Base-by-base conservation (phyloP, 1,284 basidiomycete species). In the Cryptococcus sp. region DNA sequence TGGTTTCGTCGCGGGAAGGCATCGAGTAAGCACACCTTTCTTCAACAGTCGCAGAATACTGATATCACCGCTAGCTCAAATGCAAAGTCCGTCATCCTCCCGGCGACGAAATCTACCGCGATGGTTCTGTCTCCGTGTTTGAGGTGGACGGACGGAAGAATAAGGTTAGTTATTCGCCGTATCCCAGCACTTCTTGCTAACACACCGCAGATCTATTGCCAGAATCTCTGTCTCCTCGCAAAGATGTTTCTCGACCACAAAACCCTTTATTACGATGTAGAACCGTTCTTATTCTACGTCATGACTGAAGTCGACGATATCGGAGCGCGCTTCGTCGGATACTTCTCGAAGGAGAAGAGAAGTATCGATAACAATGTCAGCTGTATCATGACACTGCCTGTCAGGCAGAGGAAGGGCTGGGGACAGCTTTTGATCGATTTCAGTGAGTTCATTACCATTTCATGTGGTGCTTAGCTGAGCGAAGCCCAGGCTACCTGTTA, bases 171-270 rank as follows among this genome's bases (percentile, higher is more conserved):
- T 39, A 17, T 6, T 17, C 23, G 20, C 22, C 16, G 43, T 19
- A n/a, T 39, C 15, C 39, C 42, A 39, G 30, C 30, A 13, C 2
- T 35, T 25, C 5, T 19, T 7, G 15, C 46, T 54, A 20, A 45
- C 41, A 30, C 20, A 17, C 13, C 42, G 8, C 65, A 90, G 89
- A 98, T 98, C 70, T 99, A 98, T 78, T 99, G 96, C 76, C 96
- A 99, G 77, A 98, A 99, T 75, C 84, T 99, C n/a, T 99, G 96
- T 79, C 83, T 99, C 55, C 83, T 99, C 30, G 95, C 95, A 57
- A 99, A 98, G 80, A 97, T 98, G 92, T 99, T 99, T 78, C 85
- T 99, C 65, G 94, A 99, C 75, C 95, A 98, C 82, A 99, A 99
- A 80, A 98, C 95, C 20, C 85, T 99, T 46, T 99, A 99, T 80